phyloP scores from a whole-genome alignment of 2,329 filamentous ascomycete genomes.

The Ascochyta koolunga region DNA sequence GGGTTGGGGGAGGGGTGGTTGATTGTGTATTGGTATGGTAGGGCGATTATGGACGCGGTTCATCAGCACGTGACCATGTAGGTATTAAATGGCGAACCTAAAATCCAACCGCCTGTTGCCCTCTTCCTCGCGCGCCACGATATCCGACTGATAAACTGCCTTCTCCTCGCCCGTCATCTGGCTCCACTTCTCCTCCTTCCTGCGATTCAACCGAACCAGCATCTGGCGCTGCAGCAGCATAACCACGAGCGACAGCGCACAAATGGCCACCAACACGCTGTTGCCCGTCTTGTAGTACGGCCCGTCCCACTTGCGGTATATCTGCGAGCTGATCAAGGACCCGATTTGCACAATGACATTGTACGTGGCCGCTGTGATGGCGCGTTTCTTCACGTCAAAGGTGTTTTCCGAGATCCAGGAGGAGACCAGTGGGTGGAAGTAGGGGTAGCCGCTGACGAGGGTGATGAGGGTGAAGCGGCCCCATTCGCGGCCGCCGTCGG shows the following conservation, averaged over 20 bases:
- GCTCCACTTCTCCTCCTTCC: slow-evolving; percentile 56
- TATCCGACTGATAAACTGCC: slow-evolving; percentile 55
- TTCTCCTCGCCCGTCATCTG: slow-evolving; percentile 57
- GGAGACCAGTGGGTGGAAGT: slow-evolving; percentile 64
- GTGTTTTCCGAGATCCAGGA: slow-evolving; percentile 68
- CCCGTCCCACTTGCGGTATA: slow-evolving; percentile 61
- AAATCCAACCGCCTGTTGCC: slow-evolving; percentile 51
- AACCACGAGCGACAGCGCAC: slow-evolving; percentile 54
- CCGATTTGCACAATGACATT: slow-evolving; percentile 57
- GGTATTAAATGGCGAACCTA: slow-evolving; percentile 35
- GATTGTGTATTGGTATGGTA: too few species aligned
- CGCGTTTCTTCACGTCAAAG: slow-evolving; percentile 65
- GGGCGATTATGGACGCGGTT: too few species aligned
- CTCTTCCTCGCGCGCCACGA: slow-evolving; percentile 32
- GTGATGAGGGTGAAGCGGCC: slow-evolving; percentile 47
- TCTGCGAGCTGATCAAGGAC: slow-evolving; percentile 48
- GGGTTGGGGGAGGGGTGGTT: too few species aligned
- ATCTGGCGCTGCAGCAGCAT: slow-evolving; percentile 59
- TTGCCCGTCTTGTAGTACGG: slow-evolving; percentile 63
- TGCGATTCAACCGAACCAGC: slow-evolving; percentile 30
- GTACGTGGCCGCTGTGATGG: slow-evolving; percentile 68
- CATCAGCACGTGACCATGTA: too few species aligned
- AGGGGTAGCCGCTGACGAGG: slow-evolving; percentile 49
- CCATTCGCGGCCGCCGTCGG: slow-evolving; percentile 46
- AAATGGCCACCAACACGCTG: slow-evolving; percentile 57